Evolutionary conservation across 148 eudicot genomes (phyloP).

Genomic region (Rhododendron griersonianum): DNA sequence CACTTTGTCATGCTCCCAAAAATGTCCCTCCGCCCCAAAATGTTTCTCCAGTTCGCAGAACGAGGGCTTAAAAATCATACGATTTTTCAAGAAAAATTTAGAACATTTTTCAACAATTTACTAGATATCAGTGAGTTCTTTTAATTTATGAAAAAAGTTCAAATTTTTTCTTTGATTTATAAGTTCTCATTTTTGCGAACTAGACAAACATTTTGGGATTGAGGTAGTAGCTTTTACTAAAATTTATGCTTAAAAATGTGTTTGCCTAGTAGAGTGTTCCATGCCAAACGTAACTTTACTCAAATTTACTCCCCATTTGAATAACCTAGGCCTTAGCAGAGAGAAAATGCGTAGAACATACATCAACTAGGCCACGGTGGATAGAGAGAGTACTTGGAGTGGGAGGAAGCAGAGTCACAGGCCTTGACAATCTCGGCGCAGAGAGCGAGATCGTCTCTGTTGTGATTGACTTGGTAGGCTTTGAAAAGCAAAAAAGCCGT

Average conservation of each 20-base stretch:
- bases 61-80: no score
- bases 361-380: neutral
- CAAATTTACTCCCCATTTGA: neutral
- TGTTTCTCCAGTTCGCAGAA: no score
- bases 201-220: no score
- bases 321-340: neutral
- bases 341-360: neutral
- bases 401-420: conserved; percentile 49
- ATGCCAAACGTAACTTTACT: neutral
- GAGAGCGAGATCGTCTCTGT: conserved; percentile 39
- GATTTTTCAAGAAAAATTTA: no score
- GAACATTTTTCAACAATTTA: no score
- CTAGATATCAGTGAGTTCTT: no score
- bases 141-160: no score
- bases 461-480: conserved; percentile 38
- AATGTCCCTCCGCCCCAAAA: no score
- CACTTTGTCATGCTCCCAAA: neutral
- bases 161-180: no score
- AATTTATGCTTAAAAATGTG: neutral
- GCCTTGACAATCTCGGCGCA: conserved; percentile 55
- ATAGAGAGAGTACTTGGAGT: conserved; percentile 32
- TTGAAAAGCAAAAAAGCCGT: conserved; percentile 55
- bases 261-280: neutral
- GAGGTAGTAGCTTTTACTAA: no score
- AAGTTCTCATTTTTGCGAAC: no score